These are phyloP conservation scores for Coemansia sp. DNA, from an alignment of 192 early-diverging fungal genomes.

Conservation along the genomic window DNA sequence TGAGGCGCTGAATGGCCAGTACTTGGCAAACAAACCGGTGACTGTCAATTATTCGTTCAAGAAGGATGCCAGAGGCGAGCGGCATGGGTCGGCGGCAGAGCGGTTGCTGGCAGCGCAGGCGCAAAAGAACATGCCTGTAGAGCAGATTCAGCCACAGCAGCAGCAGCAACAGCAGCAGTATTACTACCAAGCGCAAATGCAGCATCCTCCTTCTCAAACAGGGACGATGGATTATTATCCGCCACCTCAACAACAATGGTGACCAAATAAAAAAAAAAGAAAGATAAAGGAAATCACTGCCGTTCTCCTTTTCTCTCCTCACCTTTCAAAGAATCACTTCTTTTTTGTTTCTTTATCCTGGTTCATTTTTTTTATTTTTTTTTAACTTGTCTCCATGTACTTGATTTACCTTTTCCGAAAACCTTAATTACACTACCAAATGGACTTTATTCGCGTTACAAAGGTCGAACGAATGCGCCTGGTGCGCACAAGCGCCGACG, in stretches of 20 bases:
- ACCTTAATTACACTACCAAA: constrained; percentile 5
- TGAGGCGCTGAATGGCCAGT: constrained; percentile 98
- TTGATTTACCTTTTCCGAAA: not conserved
- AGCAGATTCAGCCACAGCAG: constrained; percentile 1
- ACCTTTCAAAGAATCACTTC: not conserved
- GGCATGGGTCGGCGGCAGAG: constrained; percentile 93
- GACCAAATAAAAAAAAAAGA: not conserved
- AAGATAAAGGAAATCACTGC: not conserved
- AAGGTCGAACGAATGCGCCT: constrained; percentile 47
- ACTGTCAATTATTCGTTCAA: constrained; percentile 92
- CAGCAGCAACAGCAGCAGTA: not conserved
- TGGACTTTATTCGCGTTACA: constrained; percentile 32
- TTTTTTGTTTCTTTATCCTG: constrained; percentile 6
- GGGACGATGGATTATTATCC: not conserved
- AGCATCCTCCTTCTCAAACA: not conserved
- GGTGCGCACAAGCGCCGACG: constrained; percentile 17
- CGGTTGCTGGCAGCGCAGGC: constrained; percentile 89
- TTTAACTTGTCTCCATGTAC: not conserved
- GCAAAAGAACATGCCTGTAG: constrained; percentile 64
- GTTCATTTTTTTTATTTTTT: constrained; percentile 6
- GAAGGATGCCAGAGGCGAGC: constrained; percentile 97
- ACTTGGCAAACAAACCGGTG: constrained; percentile 90
- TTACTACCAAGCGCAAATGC: not conserved
- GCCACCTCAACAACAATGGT: constrained; percentile 10
- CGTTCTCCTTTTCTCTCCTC: too few species aligned